Evolutionary conservation across 805 yeast species (phyloP).

Genomic region (Maudiozyma serrabonitensis): DNA sequence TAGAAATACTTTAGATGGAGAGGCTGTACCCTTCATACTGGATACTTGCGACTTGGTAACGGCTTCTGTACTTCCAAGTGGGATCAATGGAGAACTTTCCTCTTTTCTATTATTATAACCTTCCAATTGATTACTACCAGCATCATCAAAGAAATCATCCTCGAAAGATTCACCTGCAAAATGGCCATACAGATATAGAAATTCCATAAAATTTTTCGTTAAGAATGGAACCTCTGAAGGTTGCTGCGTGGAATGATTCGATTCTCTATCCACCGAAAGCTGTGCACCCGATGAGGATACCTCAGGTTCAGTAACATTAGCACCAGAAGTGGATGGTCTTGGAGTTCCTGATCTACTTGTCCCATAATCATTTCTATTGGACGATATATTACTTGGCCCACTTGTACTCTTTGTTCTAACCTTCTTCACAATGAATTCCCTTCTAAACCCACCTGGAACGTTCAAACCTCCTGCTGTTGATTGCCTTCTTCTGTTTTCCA

Average conservation of each 20-base stretch:
- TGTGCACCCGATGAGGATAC: too few species aligned
- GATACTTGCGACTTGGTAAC: conserved; percentile 14
- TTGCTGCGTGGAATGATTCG: background rate
- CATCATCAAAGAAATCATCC: conserved; percentile 41
- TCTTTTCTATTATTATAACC: conserved; percentile 19
- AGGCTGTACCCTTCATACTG: conserved; percentile 50
- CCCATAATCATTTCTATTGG: background rate
- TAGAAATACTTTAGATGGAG: conserved; percentile 63
- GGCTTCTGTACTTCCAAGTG: conserved; percentile 6
- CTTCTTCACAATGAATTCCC: conserved; percentile 49
- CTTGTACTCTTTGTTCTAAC: conserved; percentile 17
- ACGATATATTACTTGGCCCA: background rate
- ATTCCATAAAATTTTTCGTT: conserved; percentile 67
- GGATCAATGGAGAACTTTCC: conserved; percentile 24
- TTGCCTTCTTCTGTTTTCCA: conserved; percentile 37
- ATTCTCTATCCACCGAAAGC: background rate
- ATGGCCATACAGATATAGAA: conserved; percentile 71
- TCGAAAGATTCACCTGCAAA: conserved; percentile 80
- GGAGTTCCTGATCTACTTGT: background rate
- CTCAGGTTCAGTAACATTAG: too few species aligned
- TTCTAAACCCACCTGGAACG: conserved; percentile 76
- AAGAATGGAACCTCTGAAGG: conserved; percentile 35
- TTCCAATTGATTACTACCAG: background rate
- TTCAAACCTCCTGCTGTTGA: conserved; percentile 60
- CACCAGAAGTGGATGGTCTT: background rate